These are phyloP conservation scores for Eucalyptus cladocalyx DNA, from an alignment of 345 rosid species.

Conservation along the genomic window DNA sequence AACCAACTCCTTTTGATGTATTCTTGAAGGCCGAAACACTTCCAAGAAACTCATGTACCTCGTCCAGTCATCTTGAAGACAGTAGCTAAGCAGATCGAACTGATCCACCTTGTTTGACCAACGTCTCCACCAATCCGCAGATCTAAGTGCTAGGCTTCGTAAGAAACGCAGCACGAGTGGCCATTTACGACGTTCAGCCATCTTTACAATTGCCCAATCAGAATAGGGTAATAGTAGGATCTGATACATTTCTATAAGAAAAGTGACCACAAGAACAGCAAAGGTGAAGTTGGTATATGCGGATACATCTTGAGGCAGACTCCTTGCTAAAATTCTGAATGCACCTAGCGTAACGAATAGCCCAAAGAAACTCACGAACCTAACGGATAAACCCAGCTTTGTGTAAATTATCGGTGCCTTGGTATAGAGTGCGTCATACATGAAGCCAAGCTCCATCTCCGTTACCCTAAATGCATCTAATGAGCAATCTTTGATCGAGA, in stretches of 20 bases:
- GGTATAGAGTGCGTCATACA: constrained; percentile 4
- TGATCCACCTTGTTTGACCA: background rate
- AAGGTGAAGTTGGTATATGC: background rate
- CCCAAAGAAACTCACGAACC: background rate
- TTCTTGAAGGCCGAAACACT: background rate
- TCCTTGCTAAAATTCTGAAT: background rate
- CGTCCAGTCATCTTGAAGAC: background rate
- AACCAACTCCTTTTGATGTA: background rate
- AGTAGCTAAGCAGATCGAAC: background rate
- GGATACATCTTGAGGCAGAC: background rate
- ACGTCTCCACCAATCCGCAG: background rate
- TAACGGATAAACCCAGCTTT: background rate
- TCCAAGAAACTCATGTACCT: background rate
- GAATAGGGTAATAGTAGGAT: background rate
- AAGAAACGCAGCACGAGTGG: background rate
- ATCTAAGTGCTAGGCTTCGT: background rate
- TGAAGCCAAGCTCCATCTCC: constrained; percentile 2
- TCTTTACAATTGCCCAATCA: background rate
- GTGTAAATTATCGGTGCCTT: background rate
- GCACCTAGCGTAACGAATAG: background rate
- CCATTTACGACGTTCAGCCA: background rate
- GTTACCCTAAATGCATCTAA: background rate
- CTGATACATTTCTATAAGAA: background rate
- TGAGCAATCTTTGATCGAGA: background rate
- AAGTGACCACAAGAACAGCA: background rate